Conservation (phyloP, 2,329 filamentous ascomycete genomes). For the Aspergillus bombycis region DNA sequence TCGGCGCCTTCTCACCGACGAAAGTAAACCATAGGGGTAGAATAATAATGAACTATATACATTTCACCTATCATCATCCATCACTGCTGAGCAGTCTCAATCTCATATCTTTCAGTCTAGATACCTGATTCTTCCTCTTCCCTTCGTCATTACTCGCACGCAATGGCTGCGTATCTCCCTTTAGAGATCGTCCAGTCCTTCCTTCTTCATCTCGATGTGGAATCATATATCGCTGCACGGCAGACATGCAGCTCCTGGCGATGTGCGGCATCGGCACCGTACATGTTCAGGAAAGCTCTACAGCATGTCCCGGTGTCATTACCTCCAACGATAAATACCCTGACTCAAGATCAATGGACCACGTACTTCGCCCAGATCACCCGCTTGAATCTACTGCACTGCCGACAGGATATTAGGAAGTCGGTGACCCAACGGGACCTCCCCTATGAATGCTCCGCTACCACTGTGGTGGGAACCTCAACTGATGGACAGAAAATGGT, state of each 20-base stretch:
- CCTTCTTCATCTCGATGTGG: constrained; percentile 19
- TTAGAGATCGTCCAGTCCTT: constrained; percentile 25
- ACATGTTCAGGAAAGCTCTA: constrained; percentile 17
- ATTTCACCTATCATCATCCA: background rate
- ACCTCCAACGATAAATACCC: constrained; percentile 10
- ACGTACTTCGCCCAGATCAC: constrained; percentile 20
- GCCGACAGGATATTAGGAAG: constrained; percentile 15
- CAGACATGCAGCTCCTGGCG: constrained; percentile 21
- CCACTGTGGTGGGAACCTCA: constrained; percentile 14
- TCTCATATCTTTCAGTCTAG: background rate
- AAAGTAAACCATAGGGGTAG: background rate
- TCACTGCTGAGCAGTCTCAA: constrained; percentile 1
- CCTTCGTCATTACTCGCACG: background rate
- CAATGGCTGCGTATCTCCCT: constrained; percentile 18
- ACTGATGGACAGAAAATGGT: constrained; percentile 16
- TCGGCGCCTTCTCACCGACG: background rate
- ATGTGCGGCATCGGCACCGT: constrained; percentile 21
- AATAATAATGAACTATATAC: constrained; percentile 2
- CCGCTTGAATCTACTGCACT: constrained; percentile 19
- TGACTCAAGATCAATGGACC: constrained; percentile 22
- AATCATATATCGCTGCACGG: constrained; percentile 23
- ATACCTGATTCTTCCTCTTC: background rate
- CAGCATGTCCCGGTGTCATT: constrained; percentile 17
- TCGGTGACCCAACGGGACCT: constrained; percentile 8
- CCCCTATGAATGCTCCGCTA: constrained; percentile 14